Base-by-base conservation (phyloP, 208 protist species). In the Angomonas desouzai region DNA sequence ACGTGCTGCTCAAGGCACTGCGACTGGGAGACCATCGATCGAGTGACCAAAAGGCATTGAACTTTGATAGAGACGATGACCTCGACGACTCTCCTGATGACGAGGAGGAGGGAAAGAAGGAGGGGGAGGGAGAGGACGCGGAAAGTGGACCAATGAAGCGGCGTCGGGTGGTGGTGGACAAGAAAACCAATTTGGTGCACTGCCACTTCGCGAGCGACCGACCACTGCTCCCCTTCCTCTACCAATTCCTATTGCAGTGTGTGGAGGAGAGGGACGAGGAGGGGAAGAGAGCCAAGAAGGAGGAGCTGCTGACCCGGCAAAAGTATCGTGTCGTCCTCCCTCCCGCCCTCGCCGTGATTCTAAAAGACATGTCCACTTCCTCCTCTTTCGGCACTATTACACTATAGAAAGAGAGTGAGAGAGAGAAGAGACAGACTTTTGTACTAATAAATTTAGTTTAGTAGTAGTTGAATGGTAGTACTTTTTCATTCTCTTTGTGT, bases 181-280 rank as follows among this genome's bases (percentile, higher is more conserved):
- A 29, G 25, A 25, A 57, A 4, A 28, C 55, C 1, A 48, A 47
- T 16, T 4, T 13, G 3, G 20, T 51, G 20, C 45, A 51, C 20
- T 13, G 13, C 10, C 18, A 27, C 43, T 88, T 91, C 63, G 57
- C 56, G 34, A 70, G 62, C 53, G 88, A 94, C 55, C 73, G 75
- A 53, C 51, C 56, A 2, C 43, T 89, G 2, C 56, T 91, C 45
- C 48, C 60, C n/a, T 77, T 80, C 18, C 73, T 94, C 29, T 94
- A 85, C 81, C 48, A 34, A 18, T 94, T 91, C 67, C 62, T 94
- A 47, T 57, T 79, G 16, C 51, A 79, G 59, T 88, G 81, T 48
- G 83, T 68, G 1, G 76, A 79, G 36, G 73, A 70, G n/a, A 89
- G 86, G 48, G 49, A 68, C 27, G 71, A 64, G 2, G 67, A 63